A percentile compares a stretch with the other conserved stretches of the same genome.
Conservation (phyloP, 495 filamentous ascomycete species). For the Entonaema liquescens region DNA sequence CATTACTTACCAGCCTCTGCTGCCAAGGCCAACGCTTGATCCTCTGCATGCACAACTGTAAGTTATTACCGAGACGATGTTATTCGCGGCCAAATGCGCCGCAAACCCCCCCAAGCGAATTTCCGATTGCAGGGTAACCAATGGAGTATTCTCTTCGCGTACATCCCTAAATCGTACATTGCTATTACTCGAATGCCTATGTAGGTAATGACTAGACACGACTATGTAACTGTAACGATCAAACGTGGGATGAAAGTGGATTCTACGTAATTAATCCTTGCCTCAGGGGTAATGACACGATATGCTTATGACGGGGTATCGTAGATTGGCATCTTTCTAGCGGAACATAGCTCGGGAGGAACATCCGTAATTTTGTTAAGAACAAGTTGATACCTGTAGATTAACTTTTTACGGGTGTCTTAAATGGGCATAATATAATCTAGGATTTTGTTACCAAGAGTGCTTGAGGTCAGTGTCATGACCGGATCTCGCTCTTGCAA, state of each 20-base stretch:
- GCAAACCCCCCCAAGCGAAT: not conserved
- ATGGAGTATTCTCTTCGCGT: not conserved
- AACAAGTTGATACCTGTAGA: too few species aligned
- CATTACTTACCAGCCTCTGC: not conserved
- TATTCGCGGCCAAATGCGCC: too few species aligned
- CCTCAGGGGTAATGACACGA: slow-evolving; percentile 10
- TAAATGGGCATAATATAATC: too few species aligned
- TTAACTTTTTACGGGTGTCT: too few species aligned
- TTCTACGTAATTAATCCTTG: slow-evolving; percentile 5
- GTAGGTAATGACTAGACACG: not conserved
- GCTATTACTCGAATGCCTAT: not conserved
- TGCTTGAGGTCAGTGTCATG: too few species aligned
- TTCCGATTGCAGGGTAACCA: not conserved
- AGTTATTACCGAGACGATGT: too few species aligned
- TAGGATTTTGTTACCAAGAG: not conserved
- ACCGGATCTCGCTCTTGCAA: too few species aligned
- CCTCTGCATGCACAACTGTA: too few species aligned
- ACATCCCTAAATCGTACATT: not conserved
- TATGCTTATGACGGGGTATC: slow-evolving; percentile 20
- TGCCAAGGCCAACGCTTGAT: not conserved
- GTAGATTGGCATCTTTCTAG: not conserved
- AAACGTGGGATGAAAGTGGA: slow-evolving; percentile 18
- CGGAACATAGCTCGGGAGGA: too few species aligned
- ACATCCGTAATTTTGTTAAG: not conserved
- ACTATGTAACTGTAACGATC: not conserved